Evolutionary conservation across 2,329 filamentous ascomycete genomes (phyloP), one percentile per base, ranked within the genome.

Genomic region (Colletotrichum sp.): DNA sequence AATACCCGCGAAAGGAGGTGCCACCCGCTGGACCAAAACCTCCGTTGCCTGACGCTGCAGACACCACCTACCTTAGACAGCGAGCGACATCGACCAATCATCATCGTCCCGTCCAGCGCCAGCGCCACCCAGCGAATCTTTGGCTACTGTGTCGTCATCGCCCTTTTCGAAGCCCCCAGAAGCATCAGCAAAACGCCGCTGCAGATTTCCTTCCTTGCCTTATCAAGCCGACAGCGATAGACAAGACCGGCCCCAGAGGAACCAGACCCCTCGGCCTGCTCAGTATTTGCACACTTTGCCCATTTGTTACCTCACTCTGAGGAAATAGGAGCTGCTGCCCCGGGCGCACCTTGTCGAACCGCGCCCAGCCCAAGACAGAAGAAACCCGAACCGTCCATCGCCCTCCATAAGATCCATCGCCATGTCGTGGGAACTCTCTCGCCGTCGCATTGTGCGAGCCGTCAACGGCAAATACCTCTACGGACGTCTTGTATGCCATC

Each of bases 401-500:
- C 82, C 36, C 71, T 80, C 32, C 18, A 56, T 8, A 18, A 67
- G 27, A 30, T 65, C 36, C 25, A 27, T 58, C 79, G 79, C 69
- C 79, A 93, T 93, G 91, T 82, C 89, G 78, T 90, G 90, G 88
- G 89, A 92, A 82, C 86, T 91, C 62, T 89, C 84, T 64, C 87
- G 89, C 77, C 90, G 92, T 81, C 91, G 92, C 79, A 85, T 94
- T 80, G 84, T 91, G 81, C 90, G 93, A 82, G 86, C 91, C 80
- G 87, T 94, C 81, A 95, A 94, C 82, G 92, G 88, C 84, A 93
- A 93, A 84, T 95, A 92, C 84, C 92, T 96, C 78, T 94, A 92
- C 84, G 94, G 93, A 78, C 91, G 90, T 83, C 87, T 95, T 82
- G 94, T 96, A 89, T 82, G 93, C 91, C 36, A 60, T 25, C 22